Evolutionary conservation across 2,329 filamentous ascomycete genomes (phyloP), one percentile per base, ranked within the genome.

Genomic region (Microcera coccophila): DNA sequence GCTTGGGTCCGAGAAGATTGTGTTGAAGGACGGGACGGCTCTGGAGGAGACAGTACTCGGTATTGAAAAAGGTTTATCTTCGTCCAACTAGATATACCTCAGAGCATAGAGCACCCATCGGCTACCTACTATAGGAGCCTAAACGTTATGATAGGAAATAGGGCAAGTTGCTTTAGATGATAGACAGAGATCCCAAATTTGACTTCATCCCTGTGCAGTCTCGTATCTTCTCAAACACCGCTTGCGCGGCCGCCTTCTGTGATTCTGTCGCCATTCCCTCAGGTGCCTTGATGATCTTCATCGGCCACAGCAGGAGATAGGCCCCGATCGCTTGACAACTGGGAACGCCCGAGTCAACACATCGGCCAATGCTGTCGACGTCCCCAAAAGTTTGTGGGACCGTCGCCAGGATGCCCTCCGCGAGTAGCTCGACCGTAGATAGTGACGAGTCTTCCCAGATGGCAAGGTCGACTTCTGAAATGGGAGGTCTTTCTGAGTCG

Each of bases 1-100:
- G 62, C 53, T 73, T 3, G 64, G 63, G 7, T 60, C 64, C 14
- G 61, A 71, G 36, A 66, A 67, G 54, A 54, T 74, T 37, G 54
- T 56, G 34, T 57, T 69, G 8, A 53, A 48, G 17, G 57, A 67
- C 47, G 70, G 69, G 10, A 59, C 49, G 28, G 57, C 45, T 39
- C 42, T 73, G 36, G 67, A 66, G 26, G 65, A 67, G 49, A 65
- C 49, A 21, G 50, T 48, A 1, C 47, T 58, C 57, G 36, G 22
- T 28, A 39, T 36, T 37, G 19, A 46, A 19, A 38, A 16, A 20
- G 24, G 3, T 4, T 2, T 16, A n/a, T 1, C 36, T 5, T 38
- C 22, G 7, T 26, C 22, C 22, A 7, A 26, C 7, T n/a, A 12
- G 22, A 26, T 26, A 26, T 26, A 26, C 22, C n/a, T n/a, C n/a